Evolutionary conservation across 176 grass and related monocot species (phyloP).

Genomic region (Sorghum bicolor): Sorghum_bicolor_NCBIv3 NC_012877.2:58137001-58137500

Average conservation of each 20-base stretch:
- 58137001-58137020: slow-evolving; percentile 81
- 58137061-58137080: slow-evolving; percentile 66
- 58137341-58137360: slow-evolving; percentile 19
- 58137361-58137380: slow-evolving; percentile 42
- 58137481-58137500: slow-evolving; percentile 51
- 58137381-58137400: slow-evolving; percentile 56
- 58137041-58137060: slow-evolving; percentile 92
- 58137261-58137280: slow-evolving; percentile 59
- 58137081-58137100: slow-evolving; percentile 55
- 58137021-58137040: slow-evolving; percentile 81
- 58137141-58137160: neutral
- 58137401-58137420: slow-evolving; percentile 40
- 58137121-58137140: neutral
- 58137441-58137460: slow-evolving; percentile 35
- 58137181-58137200: slow-evolving; percentile 54
- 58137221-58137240: slow-evolving; percentile 85
- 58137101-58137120: slow-evolving; percentile 3
- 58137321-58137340: slow-evolving; percentile 46
- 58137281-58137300: slow-evolving; percentile 47
- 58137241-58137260: slow-evolving; percentile 76
- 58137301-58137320: slow-evolving; percentile 47
- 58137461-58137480: slow-evolving; percentile 59
- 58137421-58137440: slow-evolving; percentile 51
- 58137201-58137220: slow-evolving; percentile 80
- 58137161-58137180: slow-evolving; percentile 4